Conservation (phyloP, 495 filamentous ascomycete species). For the Penicillium bialowiezense region DNA sequence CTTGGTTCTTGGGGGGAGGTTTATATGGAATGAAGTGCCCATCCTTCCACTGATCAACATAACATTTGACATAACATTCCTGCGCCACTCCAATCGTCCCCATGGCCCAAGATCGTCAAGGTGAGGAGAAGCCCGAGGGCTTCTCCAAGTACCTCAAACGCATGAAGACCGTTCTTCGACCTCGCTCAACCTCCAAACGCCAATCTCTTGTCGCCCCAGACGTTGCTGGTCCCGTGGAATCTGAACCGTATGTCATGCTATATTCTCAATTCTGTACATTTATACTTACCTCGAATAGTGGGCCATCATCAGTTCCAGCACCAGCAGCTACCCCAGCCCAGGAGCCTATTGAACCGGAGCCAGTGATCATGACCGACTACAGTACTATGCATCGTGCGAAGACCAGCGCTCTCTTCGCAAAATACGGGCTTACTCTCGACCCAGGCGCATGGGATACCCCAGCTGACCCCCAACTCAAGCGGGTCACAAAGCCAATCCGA, state of each 20-base stretch:
- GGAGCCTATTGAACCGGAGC: conserved; percentile 19
- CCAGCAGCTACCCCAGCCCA: conserved; percentile 5
- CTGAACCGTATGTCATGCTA: conserved; percentile 26
- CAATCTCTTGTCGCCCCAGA: conserved; percentile 23
- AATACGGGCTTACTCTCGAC: conserved; percentile 70
- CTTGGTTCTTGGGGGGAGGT: background rate
- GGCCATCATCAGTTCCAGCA: background rate
- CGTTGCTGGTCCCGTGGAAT: conserved; percentile 13
- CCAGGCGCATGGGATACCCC: conserved; percentile 64
- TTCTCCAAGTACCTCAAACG: conserved; percentile 60
- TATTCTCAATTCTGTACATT: conserved; percentile 4
- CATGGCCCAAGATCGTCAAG: conserved; percentile 31
- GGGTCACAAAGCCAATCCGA: conserved; percentile 84
- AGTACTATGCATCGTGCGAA: conserved; percentile 58
- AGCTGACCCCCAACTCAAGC: conserved; percentile 55
- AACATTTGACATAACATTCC: conserved; percentile 15
- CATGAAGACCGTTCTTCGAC: conserved; percentile 62
- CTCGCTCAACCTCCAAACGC: conserved; percentile 45
- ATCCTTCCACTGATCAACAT: conserved; percentile 8
- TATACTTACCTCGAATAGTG: conserved; percentile 4
- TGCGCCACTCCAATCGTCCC: conserved; percentile 10
- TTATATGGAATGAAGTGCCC: conserved; percentile 14
- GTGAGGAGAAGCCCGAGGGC: conserved; percentile 55
- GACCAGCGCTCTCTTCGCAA: conserved; percentile 67
- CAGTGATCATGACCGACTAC: conserved; percentile 31